Percentiles rank a stretch among this genome's conserved stretches.
These are phyloP conservation scores for Gigaspora rosea DNA, from an alignment of 192 early-diverging fungal species.

Conservation along the genomic window DNA sequence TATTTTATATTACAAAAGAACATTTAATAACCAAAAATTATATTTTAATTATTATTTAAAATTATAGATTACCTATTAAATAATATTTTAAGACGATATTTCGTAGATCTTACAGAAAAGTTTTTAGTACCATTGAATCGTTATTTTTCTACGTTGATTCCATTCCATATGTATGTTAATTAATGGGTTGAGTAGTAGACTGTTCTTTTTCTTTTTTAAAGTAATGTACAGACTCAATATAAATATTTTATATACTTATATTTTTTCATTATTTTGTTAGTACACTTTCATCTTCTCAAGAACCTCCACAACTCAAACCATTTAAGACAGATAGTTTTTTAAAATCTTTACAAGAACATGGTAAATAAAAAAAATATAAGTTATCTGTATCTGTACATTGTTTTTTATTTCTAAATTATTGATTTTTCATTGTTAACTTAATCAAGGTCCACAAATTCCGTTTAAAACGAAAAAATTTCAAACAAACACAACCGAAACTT, in stretches of 20 bases:
- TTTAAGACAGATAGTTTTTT: conserved; percentile 80
- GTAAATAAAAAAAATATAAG: conserved; percentile 33
- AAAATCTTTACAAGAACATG: conserved; percentile 58
- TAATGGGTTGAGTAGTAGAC: too few species aligned
- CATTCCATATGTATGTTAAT: conserved; percentile 55
- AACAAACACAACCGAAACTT: conserved; percentile 53
- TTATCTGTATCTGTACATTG: conserved; percentile 28
- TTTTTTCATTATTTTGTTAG: background rate
- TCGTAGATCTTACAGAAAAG: conserved; percentile 90
- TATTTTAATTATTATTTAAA: background rate
- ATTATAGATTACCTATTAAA: conserved; percentile 71
- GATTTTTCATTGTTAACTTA: conserved; percentile 32
- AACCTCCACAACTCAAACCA: conserved; percentile 68
- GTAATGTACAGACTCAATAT: background rate
- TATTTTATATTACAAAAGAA: background rate
- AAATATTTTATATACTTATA: background rate
- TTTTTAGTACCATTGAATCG: conserved; percentile 95
- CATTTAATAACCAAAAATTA: background rate
- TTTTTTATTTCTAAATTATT: conserved; percentile 26
- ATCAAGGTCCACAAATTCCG: conserved; percentile 47
- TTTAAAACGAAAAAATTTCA: conserved; percentile 46
- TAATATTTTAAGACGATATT: conserved; percentile 90
- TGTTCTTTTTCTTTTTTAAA: too few species aligned
- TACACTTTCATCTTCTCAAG: conserved; percentile 38
- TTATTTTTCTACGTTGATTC: conserved; percentile 88